Evolutionary conservation across 169 alveolate genomes (phyloP).

Genomic region (Plasmodium berghei): DNA sequence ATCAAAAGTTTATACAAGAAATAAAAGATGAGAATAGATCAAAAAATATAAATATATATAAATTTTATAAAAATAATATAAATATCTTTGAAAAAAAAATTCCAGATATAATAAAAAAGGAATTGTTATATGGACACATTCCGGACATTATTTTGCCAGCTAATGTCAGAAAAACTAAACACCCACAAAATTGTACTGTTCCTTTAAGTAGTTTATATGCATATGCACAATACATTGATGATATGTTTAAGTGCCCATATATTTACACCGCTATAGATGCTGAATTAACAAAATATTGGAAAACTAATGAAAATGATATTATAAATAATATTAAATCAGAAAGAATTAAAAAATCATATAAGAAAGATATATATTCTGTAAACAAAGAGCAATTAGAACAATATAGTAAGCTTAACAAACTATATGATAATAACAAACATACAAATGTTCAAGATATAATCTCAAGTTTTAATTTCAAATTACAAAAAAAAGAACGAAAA

Average conservation of each 20-base stretch:
- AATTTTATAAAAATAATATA: slow-evolving; percentile 68
- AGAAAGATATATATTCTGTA: slow-evolving; percentile 46
- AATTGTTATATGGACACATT: slow-evolving; percentile 50
- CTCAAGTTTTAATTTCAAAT: slow-evolving; percentile 18
- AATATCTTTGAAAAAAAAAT: slow-evolving; percentile 46
- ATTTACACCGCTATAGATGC: slow-evolving; percentile 71
- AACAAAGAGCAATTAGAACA: slow-evolving; percentile 51
- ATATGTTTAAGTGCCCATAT: slow-evolving; percentile 36
- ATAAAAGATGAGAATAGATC: slow-evolving; percentile 44
- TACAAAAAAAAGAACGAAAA: slow-evolving; percentile 52
- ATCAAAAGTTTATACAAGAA: slow-evolving; percentile 48
- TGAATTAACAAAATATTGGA: slow-evolving; percentile 70
- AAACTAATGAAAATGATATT: slow-evolving; percentile 56
- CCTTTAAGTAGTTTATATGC: slow-evolving; percentile 54
- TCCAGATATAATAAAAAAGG: slow-evolving; percentile 61
- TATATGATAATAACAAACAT: slow-evolving; percentile 13
- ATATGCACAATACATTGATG: slow-evolving; percentile 59
- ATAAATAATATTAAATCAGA: slow-evolving; percentile 46
- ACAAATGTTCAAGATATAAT: slow-evolving; percentile 2
- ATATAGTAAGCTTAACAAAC: slow-evolving; percentile 39
- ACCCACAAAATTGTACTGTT: slow-evolving; percentile 57
- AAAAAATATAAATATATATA: slow-evolving; percentile 17
- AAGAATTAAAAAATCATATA: slow-evolving; percentile 63
- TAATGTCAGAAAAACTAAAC: slow-evolving; percentile 57
- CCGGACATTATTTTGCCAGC: slow-evolving; percentile 73